Base-by-base conservation (phyloP, 2,329 filamentous ascomycete species). In the Exophiala alcalophila region DNA sequence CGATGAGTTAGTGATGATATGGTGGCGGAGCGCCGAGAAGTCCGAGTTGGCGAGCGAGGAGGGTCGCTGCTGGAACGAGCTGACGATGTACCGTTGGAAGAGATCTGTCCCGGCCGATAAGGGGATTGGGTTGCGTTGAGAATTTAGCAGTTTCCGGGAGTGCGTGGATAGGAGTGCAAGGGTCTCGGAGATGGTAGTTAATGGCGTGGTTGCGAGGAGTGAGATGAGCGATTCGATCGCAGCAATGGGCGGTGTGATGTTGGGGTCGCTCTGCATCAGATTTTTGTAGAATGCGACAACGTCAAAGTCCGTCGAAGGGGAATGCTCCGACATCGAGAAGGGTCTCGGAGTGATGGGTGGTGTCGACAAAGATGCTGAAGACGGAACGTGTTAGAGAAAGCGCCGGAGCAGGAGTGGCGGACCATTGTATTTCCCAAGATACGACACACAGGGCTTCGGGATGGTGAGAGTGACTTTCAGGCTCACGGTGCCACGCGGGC, bases 211-310 rank as follows among this genome's bases (percentile, higher is more conserved):
- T 60, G 84, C 83, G 47, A 97, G 84, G 48, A 92, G 83, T 60
- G 84, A 80, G 55, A 97, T 92, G 47, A 98, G 77, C 19, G 89
- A 83, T 69, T 94, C 87, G 61, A 95, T 95, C 46, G 90, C 89
- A 14, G 92, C 92, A 41, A 98, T 86, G 51, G 92, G 90, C 80
- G 95, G 96, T 24, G 91, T 96, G 39, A 97, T 77, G 50, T 94
- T 86, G 8, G 84, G 76, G 63, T 97, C 89, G 37, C 77, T 74
- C 45, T 61, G 61, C 47, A 86, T 75, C 34, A 85, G 75, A 35
- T 72, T 67, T 57, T 78, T 73, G 69, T 86, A 86, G 32, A 79
- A 78, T 42, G 73, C 67, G 55, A 84, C 80, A 49, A 86, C 81
- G 63, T 71, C 73, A 54, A 52, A 54, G 19, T 40, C 23, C 9